Percentiles rank a stretch among this genome's conserved stretches.
Conservation (phyloP, 371 early-diverging fungal genomes). For the Neoconidiobolus thromboides region DNA sequence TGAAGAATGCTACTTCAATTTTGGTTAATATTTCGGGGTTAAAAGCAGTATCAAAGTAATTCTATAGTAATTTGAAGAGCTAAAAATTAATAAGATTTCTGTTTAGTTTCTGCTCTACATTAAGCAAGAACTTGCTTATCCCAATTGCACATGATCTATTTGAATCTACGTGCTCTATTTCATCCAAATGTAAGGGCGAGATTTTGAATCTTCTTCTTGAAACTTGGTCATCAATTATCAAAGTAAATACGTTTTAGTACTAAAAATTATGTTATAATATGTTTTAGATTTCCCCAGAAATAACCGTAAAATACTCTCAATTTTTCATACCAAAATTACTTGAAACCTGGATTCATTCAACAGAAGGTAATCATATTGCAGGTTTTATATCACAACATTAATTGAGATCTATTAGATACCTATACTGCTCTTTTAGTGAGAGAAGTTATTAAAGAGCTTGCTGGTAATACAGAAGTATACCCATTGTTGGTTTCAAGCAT, state of each 20-base stretch:
- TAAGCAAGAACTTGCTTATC: conserved; percentile 28
- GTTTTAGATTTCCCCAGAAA: conserved; percentile 34
- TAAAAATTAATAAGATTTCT: too few species aligned
- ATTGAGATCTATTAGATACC: conserved; percentile 19
- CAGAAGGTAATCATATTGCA: conserved; percentile 23
- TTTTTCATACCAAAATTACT: conserved; percentile 50
- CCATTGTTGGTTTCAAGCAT: conserved; percentile 40
- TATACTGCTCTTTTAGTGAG: conserved; percentile 45
- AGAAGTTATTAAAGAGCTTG: conserved; percentile 59
- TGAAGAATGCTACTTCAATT: conserved; percentile 33
- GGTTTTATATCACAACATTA: neutral
- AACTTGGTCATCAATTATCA: conserved; percentile 44
- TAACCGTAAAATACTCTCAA: conserved; percentile 48
- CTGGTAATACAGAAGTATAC: conserved; percentile 37
- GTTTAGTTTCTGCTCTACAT: conserved; percentile 34
- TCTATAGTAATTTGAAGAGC: too few species aligned
- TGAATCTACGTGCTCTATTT: conserved; percentile 35
- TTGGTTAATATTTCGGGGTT: conserved; percentile 62
- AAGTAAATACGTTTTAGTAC: conserved; percentile 18
- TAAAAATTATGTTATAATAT: neutral
- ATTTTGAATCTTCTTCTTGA: conserved; percentile 61
- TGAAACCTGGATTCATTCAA: conserved; percentile 53
- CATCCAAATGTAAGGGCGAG: conserved; percentile 50
- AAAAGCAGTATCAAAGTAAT: conserved; percentile 47
- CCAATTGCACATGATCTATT: conserved; percentile 49